These are phyloP conservation scores for Pythium rhizo-oryzae DNA, from an alignment of 352 stramenopile species.

Conservation along the genomic window DNA sequence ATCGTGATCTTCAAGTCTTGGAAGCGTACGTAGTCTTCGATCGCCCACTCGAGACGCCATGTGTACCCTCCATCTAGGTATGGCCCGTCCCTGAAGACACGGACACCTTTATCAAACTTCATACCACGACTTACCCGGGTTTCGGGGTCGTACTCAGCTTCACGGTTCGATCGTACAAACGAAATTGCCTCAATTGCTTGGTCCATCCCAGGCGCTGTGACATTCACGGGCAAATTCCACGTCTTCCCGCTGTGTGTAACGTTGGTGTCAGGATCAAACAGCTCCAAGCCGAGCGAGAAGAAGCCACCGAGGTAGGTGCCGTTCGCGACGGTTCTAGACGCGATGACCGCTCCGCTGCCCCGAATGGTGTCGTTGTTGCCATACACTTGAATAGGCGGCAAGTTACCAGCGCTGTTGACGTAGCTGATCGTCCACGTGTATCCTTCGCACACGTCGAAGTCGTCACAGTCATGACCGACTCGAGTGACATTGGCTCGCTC, in stretches of 20 bases:
- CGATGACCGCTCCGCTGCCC: conserved; percentile 34
- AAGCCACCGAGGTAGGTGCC: conserved; percentile 71
- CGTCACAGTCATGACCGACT: conserved; percentile 50
- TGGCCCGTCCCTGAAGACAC: conserved; percentile 67
- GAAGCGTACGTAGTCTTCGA: conserved; percentile 76
- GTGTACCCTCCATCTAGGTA: conserved; percentile 72
- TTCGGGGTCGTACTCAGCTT: conserved; percentile 60
- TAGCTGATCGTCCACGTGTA: conserved; percentile 77
- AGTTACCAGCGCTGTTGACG: conserved; percentile 56
- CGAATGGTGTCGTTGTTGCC: conserved; percentile 33
- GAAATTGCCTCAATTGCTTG: conserved; percentile 66
- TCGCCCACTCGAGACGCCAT: conserved; percentile 72
- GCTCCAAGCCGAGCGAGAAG: conserved; percentile 59
- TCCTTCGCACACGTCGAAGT: conserved; percentile 59
- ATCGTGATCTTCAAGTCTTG: conserved; percentile 67
- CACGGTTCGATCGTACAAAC: conserved; percentile 72
- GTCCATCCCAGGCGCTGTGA: conserved; percentile 70
- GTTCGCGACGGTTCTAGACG: conserved; percentile 54
- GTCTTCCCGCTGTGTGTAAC: conserved; percentile 43
- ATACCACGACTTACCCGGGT: conserved; percentile 50
- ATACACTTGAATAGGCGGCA: conserved; percentile 60
- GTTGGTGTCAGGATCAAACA: conserved; percentile 50
- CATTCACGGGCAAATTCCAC: conserved; percentile 73
- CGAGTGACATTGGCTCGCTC: conserved; percentile 45
- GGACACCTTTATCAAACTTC: conserved; percentile 76